Conservation (phyloP, 148 eudicot species). For the Fallopia convolvulus region DNA sequence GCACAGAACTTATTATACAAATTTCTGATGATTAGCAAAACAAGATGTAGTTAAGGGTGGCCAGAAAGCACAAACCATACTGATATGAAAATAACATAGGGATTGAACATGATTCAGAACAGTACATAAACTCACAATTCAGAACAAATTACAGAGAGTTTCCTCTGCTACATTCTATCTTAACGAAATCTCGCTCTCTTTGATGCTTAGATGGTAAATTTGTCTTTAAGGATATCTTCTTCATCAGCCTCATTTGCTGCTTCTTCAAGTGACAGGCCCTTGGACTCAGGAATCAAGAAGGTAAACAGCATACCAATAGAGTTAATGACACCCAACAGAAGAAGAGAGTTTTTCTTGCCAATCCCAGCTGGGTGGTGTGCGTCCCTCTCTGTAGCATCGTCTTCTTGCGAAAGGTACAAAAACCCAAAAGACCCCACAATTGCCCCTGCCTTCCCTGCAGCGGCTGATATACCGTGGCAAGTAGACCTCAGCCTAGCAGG, state of each 20-base stretch:
- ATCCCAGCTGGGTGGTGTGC: slow-evolving; percentile 23
- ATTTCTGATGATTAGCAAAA: background rate
- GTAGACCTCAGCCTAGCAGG: slow-evolving; percentile 32
- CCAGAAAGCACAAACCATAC: background rate
- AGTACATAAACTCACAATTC: background rate
- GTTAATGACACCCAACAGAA: slow-evolving; percentile 10
- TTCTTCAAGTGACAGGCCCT: slow-evolving; percentile 13
- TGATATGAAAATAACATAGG: background rate
- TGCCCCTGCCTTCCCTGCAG: slow-evolving; percentile 28
- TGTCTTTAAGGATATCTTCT: background rate
- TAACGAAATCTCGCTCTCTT: background rate
- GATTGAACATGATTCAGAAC: background rate
- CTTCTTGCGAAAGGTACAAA: slow-evolving; percentile 22
- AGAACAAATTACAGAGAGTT: background rate
- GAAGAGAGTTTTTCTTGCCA: slow-evolving; percentile 23
- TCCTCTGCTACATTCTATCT: background rate
- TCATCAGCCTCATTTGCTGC: slow-evolving; percentile 4
- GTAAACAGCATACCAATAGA: slow-evolving; percentile 11
- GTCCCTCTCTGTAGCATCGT: slow-evolving; percentile 15
- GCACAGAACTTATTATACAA: background rate
- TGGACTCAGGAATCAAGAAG: slow-evolving; percentile 12
- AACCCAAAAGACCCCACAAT: slow-evolving; percentile 29
- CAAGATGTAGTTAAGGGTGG: background rate
- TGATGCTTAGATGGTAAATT: background rate
- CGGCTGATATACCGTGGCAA: slow-evolving; percentile 28